Conservation (phyloP, 164 flowering plant genomes). For the Chloranthus sessilifolius region DNA sequence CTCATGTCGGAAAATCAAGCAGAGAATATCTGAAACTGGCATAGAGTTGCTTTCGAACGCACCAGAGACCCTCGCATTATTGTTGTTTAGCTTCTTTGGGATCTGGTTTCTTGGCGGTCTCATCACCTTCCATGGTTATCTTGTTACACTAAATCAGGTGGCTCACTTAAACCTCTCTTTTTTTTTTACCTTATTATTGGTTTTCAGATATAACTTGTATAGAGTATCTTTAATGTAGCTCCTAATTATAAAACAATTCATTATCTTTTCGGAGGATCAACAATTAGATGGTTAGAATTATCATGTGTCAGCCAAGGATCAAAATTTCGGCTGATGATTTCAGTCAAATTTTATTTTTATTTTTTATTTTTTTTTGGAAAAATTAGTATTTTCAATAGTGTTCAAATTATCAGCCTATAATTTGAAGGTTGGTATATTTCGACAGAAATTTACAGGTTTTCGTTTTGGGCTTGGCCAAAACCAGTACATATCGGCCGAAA, state of each 20-base stretch:
- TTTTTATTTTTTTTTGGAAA: no score
- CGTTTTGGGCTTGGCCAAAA: no score
- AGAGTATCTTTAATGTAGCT: not conserved
- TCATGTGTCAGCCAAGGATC: not conserved
- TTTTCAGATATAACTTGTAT: not conserved
- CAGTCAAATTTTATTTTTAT: no score
- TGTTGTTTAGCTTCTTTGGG: conserved; percentile 31
- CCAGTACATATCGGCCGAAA: no score
- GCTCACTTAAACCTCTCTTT: not conserved
- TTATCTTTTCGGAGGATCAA: not conserved
- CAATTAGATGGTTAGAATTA: not conserved
- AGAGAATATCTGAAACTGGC: conserved; percentile 18
- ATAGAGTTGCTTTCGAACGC: conserved; percentile 20
- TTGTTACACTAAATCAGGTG: conserved; percentile 47
- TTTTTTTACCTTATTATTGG: no score
- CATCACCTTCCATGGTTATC: conserved; percentile 26
- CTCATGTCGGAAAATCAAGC: conserved; percentile 29
- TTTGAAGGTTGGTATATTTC: no score
- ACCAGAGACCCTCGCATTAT: conserved; percentile 43
- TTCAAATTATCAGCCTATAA: no score
- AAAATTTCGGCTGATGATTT: no score
- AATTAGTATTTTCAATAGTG: no score
- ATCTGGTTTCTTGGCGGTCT: conserved; percentile 40
- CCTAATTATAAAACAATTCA: not conserved
- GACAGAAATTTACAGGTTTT: no score